Evolutionary conservation across 192 early-diverging fungal genomes (phyloP).

Genomic region (Entomortierella chlamydospora): DNA sequence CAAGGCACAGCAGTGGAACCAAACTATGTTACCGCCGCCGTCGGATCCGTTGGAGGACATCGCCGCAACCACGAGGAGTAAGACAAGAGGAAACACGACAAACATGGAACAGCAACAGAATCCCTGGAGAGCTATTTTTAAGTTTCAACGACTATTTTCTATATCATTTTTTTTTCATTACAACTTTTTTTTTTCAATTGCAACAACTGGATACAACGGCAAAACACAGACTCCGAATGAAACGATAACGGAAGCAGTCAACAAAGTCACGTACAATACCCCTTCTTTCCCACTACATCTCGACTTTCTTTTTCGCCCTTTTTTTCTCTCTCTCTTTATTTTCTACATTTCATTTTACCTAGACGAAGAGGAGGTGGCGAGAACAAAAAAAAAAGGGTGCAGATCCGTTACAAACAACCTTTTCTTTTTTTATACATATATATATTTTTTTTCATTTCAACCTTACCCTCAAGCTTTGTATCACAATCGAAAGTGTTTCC

Average conservation of each 20-base stretch:
- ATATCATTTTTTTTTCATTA: not conserved
- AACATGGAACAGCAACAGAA: not conserved
- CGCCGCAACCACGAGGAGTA: constrained; percentile 45
- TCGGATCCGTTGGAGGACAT: constrained; percentile 36
- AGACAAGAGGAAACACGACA: not conserved
- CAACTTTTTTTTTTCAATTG: not conserved
- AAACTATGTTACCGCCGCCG: constrained; percentile 35
- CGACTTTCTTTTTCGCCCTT: too few relatives aligned
- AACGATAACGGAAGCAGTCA: too few relatives aligned
- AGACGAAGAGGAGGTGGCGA: too few relatives aligned
- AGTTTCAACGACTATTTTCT: not conserved
- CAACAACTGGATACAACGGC: too few relatives aligned
- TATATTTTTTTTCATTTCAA: not conserved
- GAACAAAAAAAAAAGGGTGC: not conserved
- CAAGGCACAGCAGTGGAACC: constrained; percentile 17
- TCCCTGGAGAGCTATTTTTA: not conserved
- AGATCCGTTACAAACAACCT: not conserved
- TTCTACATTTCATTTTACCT: too few relatives aligned
- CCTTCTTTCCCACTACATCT: too few relatives aligned
- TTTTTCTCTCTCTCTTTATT: too few relatives aligned
- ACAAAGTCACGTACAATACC: too few relatives aligned
- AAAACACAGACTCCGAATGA: too few relatives aligned
- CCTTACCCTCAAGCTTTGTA: too few relatives aligned
- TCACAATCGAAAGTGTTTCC: too few relatives aligned
- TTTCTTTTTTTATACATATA: too few relatives aligned